Evolutionary conservation across 176 grass and related monocot species (phyloP).

Genomic region (Oryza glaberrima): DNA sequence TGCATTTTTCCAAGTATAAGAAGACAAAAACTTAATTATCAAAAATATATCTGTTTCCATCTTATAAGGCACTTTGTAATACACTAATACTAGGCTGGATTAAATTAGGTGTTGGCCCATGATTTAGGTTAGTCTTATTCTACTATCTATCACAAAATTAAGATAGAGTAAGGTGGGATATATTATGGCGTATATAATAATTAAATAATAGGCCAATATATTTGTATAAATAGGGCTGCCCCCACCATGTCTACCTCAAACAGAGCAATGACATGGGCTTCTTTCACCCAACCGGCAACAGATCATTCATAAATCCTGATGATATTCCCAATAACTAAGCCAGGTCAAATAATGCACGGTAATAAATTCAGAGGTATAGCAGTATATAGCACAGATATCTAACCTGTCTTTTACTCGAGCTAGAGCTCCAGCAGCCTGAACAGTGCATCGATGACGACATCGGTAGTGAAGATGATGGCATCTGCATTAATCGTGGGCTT

Average conservation of each 20-base stretch:
- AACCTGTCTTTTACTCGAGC: neutral
- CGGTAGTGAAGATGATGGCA: neutral
- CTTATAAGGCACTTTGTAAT: neutral
- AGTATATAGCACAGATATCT: neutral
- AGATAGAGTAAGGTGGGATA: no score
- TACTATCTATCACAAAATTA: neutral
- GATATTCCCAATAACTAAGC: neutral
- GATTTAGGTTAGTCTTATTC: neutral
- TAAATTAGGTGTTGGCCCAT: neutral
- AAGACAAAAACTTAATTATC: no score
- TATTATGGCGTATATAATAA: neutral
- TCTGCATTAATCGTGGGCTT: conserved; percentile 9
- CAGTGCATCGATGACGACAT: neutral
- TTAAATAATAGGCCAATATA: neutral
- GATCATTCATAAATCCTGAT: conserved; percentile 7
- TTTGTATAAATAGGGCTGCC: neutral
- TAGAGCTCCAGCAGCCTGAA: neutral
- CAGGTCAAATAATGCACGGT: neutral
- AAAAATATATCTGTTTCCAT: no score
- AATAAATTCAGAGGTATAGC: neutral
- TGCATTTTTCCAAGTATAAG: no score
- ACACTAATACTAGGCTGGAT: neutral
- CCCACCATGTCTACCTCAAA: conserved; percentile 1
- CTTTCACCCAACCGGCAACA: neutral
- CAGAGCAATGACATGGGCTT: neutral